These are phyloP conservation scores for Calonectria montana DNA, from an alignment of 2,329 filamentous ascomycete genomes.

Conservation along the genomic window DNA sequence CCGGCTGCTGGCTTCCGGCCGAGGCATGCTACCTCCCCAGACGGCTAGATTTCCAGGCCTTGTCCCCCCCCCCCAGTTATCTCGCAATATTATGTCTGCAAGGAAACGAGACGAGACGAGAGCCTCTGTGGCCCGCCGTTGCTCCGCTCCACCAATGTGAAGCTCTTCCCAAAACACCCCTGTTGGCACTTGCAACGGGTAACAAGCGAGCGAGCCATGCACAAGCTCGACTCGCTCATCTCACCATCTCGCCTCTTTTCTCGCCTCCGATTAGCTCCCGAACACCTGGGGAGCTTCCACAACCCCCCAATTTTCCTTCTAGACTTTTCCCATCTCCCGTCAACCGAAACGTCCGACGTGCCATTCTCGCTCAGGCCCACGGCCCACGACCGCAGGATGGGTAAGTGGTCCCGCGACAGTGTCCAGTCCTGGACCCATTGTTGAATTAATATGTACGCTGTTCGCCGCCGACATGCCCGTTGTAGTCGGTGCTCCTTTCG, in stretches of 20 bases:
- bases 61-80: neutral
- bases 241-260: slow-evolving; percentile 41
- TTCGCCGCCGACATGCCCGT: neutral
- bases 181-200: slow-evolving; percentile 41
- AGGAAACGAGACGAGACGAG: neutral
- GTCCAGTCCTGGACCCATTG: neutral
- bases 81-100: neutral
- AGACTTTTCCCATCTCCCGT: slow-evolving; percentile 1
- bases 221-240: slow-evolving; percentile 38
- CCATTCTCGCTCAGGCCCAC: neutral
- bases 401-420: slow-evolving; percentile 5
- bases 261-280: slow-evolving; percentile 44
- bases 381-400: neutral
- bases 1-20: slow-evolving; percentile 1
- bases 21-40: slow-evolving; percentile 16
- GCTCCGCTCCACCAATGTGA: slow-evolving; percentile 24
- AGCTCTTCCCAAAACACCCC: slow-evolving; percentile 30
- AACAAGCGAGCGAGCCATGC: slow-evolving; percentile 41
- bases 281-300: slow-evolving; percentile 34
- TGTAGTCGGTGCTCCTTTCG: slow-evolving; percentile 10
- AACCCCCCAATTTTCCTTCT: slow-evolving; percentile 12
- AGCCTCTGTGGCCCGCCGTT: slow-evolving; percentile 16
- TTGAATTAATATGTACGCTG: neutral
- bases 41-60: slow-evolving; percentile 1
- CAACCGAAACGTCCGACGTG: neutral